A percentile compares a stretch with the other conserved stretches of the same genome.
Evolutionary conservation across 2,329 filamentous ascomycete species (phyloP).

Genomic region (Malbranchea zuffiana): DNA sequence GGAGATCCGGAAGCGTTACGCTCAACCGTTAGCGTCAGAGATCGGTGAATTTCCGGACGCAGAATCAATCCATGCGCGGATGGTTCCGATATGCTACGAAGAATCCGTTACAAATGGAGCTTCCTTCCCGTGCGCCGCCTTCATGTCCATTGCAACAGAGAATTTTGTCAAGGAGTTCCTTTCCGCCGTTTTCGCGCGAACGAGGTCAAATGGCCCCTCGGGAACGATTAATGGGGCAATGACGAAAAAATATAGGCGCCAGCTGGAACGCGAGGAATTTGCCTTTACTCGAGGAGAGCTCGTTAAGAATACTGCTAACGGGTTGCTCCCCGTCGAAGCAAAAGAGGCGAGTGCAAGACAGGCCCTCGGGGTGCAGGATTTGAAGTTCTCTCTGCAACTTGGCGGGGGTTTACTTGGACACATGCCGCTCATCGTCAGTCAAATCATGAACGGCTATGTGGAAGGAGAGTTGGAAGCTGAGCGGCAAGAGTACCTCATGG

Average conservation of each 20-base stretch:
- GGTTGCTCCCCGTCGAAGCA: constrained; percentile 69
- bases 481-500: constrained; percentile 23
- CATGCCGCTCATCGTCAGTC: constrained; percentile 63
- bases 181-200: constrained; percentile 43
- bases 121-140: constrained; percentile 44
- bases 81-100: constrained; percentile 57
- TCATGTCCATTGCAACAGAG: constrained; percentile 51
- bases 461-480: constrained; percentile 60
- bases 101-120: constrained; percentile 48
- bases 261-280: constrained; percentile 65
- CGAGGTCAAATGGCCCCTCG: constrained; percentile 48
- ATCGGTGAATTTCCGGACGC: constrained; percentile 53
- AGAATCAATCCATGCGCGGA: constrained; percentile 46
- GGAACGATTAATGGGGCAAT: constrained; percentile 61
- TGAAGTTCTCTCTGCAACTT: constrained; percentile 64
- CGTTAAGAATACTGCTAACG: constrained; percentile 57
- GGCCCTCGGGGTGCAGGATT: constrained; percentile 64
- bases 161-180: constrained; percentile 53
- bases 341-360: constrained; percentile 62
- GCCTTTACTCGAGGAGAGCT: constrained; percentile 62
- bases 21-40: constrained; percentile 49
- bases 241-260: constrained; percentile 64
- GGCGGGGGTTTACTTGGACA: constrained; percentile 65
- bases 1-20: constrained; percentile 55
- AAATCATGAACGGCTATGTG: constrained; percentile 58